phyloP scores from a whole-genome alignment of 2,329 filamentous ascomycete species.

The Monilinia fructicola region DNA sequence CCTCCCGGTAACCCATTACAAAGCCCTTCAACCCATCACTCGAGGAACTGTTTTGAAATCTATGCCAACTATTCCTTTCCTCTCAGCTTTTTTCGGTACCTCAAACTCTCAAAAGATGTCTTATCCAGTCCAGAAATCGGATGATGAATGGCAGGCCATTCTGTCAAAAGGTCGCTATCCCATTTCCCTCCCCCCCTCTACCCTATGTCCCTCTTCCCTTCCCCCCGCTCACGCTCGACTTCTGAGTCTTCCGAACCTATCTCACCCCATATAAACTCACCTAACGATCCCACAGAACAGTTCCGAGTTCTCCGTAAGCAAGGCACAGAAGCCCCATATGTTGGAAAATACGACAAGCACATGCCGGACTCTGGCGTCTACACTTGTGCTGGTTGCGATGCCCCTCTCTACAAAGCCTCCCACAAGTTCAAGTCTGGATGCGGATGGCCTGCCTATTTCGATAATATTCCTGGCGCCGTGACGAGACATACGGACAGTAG shows the following conservation, averaged over 20 bases:
- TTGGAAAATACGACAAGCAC: slow-evolving; percentile 87
- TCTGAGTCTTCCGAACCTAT: background rate
- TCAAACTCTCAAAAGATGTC: slow-evolving; percentile 58
- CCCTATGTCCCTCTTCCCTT: background rate
- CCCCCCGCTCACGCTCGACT: background rate
- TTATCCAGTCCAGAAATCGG: slow-evolving; percentile 76
- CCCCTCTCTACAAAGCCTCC: slow-evolving; percentile 86
- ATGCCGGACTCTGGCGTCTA: slow-evolving; percentile 75
- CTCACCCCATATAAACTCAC: slow-evolving; percentile 30
- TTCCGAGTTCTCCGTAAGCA: slow-evolving; percentile 91
- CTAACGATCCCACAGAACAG: slow-evolving; percentile 65
- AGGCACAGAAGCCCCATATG: slow-evolving; percentile 80
- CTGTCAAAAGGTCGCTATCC: slow-evolving; percentile 61
- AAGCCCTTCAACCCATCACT: slow-evolving; percentile 41
- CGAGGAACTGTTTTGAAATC: slow-evolving; percentile 51
- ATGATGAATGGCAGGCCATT: slow-evolving; percentile 87
- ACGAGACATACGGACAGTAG: slow-evolving; percentile 74
- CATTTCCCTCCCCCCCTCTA: no score
- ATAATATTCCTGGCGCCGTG: slow-evolving; percentile 88
- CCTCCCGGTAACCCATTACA: slow-evolving; percentile 33
- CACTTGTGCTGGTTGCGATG: slow-evolving; percentile 79
- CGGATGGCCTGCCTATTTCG: slow-evolving; percentile 98
- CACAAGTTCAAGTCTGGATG: slow-evolving; percentile 97
- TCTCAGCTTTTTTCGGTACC: slow-evolving; percentile 71
- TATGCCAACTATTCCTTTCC: slow-evolving; percentile 77